phyloP scores from a whole-genome alignment of 768 basidiomycete species.

The Psilocybe tampanensis region DNA sequence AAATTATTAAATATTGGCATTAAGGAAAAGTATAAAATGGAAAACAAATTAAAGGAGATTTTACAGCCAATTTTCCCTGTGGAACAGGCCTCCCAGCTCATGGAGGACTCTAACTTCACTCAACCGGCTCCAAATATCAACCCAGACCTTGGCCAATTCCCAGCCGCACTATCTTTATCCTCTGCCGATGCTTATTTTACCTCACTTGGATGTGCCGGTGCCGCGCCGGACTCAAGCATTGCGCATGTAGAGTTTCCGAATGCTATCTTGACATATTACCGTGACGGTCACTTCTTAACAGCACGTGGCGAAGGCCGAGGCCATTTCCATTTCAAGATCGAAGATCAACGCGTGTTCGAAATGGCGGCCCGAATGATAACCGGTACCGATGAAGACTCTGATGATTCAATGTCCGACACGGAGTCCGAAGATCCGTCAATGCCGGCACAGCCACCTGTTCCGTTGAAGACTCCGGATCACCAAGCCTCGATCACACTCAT shows the following conservation, averaged over 20 bases:
- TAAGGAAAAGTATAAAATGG: no score
- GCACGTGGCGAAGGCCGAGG: background rate
- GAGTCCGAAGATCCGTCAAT: background rate
- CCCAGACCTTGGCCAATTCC: background rate
- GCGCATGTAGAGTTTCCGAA: background rate
- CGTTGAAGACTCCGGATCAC: no score
- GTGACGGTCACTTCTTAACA: background rate
- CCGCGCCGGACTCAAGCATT: background rate
- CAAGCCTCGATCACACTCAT: no score
- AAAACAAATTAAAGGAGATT: no score
- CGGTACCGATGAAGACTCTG: background rate
- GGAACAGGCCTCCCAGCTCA: background rate
- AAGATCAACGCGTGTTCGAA: background rate
- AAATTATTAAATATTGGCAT: no score
- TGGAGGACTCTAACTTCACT: background rate
- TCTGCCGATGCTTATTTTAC: background rate
- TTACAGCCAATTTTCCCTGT: background rate
- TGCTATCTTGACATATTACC: background rate
- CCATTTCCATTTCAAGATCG: background rate
- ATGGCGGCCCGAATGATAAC: background rate
- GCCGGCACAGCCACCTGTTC: background rate
- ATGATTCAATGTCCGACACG: background rate
- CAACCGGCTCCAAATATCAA: constrained; percentile 9
- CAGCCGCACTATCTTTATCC: background rate
- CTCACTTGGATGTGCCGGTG: background rate